A percentile compares a stretch with the other conserved stretches of the same genome.
phyloP scores from a whole-genome alignment of 1,139 yeast genomes.

The Debaryomycetaceae sp. region DNA sequence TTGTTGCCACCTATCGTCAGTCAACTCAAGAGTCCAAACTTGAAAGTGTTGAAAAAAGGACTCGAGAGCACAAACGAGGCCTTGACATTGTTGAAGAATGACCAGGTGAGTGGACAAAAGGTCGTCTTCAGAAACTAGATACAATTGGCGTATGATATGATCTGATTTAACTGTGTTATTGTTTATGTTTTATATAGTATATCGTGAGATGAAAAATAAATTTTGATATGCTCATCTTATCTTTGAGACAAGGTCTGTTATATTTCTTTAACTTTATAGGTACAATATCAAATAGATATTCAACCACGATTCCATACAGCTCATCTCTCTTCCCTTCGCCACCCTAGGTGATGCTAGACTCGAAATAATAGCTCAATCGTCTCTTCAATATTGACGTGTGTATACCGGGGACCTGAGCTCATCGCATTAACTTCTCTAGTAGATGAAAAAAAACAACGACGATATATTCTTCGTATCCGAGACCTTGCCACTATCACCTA shows the following conservation, averaged over 20 bases:
- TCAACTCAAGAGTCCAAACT: conserved; percentile 17
- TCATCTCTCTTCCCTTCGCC: no score
- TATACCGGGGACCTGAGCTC: background rate
- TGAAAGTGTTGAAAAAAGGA: conserved; percentile 25
- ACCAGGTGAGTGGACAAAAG: conserved; percentile 25
- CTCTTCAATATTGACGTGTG: background rate
- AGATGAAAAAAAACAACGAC: background rate
- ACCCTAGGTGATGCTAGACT: no score
- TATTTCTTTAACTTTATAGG: no score
- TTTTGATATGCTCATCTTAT: no score
- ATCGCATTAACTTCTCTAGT: background rate
- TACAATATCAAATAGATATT: no score
- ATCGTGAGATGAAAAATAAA: no score
- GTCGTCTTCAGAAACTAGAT: conserved; percentile 18
- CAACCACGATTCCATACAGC: no score
- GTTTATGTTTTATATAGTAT: no score
- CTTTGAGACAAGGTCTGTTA: no score
- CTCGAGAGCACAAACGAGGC: conserved; percentile 26
- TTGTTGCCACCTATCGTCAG: conserved; percentile 16
- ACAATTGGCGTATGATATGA: no score
- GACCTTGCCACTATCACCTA: background rate
- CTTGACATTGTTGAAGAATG: conserved; percentile 19
- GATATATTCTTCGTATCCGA: background rate
- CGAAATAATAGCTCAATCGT: background rate
- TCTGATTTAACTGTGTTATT: no score